A percentile compares a stretch with the other conserved stretches of the same genome.
Conservation (phyloP, 2,329 filamentous ascomycete genomes). For the Ophiostoma himal-ulmi region DNA sequence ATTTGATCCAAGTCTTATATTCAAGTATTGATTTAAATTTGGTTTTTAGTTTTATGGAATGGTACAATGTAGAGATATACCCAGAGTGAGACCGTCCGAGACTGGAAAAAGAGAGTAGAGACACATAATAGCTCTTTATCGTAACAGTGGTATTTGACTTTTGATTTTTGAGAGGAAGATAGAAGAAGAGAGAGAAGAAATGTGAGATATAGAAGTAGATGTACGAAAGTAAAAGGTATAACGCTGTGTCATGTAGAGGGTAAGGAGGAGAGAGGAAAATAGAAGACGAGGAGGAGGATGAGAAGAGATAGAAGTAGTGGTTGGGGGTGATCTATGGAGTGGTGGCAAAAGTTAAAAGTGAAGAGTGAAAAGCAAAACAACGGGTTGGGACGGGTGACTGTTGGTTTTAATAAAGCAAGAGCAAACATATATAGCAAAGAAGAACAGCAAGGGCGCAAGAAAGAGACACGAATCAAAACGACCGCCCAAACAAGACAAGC, state of each 20-base stretch:
- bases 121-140: background rate
- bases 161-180: background rate
- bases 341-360: background rate
- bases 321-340: background rate
- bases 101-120: background rate
- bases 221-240: slow-evolving; percentile 8
- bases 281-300: background rate
- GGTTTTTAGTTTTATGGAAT: background rate
- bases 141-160: slow-evolving; percentile 13
- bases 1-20: background rate
- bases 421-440: background rate
- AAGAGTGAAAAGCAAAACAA: background rate
- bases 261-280: background rate
- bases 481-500: background rate
- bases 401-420: background rate
- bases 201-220: slow-evolving; percentile 6
- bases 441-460: background rate
- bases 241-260: slow-evolving; percentile 7
- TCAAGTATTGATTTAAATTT: background rate
- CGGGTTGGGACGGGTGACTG: background rate
- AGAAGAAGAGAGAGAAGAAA: background rate
- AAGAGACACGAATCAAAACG: background rate
- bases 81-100: background rate
- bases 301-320: background rate
- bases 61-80: background rate